phyloP scores from a whole-genome alignment of 148 eudicot species.

The Rhododendron simsii region DNA sequence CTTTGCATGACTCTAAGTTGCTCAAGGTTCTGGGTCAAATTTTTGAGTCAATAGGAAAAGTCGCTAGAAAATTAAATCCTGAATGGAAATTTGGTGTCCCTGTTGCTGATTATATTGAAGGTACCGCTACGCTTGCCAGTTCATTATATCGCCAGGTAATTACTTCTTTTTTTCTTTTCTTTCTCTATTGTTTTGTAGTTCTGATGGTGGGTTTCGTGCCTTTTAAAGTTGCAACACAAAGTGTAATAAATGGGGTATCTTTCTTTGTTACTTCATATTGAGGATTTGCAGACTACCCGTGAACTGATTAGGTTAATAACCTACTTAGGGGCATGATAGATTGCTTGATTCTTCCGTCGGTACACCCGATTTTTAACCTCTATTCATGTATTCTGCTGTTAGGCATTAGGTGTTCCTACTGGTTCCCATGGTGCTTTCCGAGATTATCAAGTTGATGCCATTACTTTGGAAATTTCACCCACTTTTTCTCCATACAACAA shows the following conservation, averaged over 20 bases:
- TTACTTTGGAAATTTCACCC: slow-evolving; percentile 72
- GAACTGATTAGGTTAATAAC: too few species aligned
- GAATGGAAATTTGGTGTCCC: slow-evolving; percentile 82
- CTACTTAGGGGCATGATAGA: too few species aligned
- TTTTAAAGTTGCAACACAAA: not conserved
- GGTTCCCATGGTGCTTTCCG: slow-evolving; percentile 97
- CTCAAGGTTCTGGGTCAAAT: slow-evolving; percentile 49
- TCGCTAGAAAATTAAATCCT: slow-evolving; percentile 68
- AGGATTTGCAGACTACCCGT: not conserved
- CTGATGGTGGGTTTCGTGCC: not conserved
- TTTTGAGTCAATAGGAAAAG: slow-evolving; percentile 55
- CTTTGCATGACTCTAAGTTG: slow-evolving; percentile 58
- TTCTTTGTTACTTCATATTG: not conserved
- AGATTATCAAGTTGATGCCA: slow-evolving; percentile 96
- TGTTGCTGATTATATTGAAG: slow-evolving; percentile 76
- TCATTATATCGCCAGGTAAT: slow-evolving; percentile 84
- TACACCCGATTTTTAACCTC: not conserved
- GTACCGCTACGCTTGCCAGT: slow-evolving; percentile 90
- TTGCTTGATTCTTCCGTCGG: too few species aligned
- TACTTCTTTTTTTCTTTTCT: not conserved
- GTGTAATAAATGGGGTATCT: not conserved
- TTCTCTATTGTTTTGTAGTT: not conserved
- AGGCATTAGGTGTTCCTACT: slow-evolving; percentile 97
- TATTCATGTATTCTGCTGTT: slow-evolving; percentile 2
- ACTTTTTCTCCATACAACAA: slow-evolving; percentile 38